Evolutionary conservation across 169 alveolate species (phyloP).

Genomic region (Hepatocystis sp.): DNA sequence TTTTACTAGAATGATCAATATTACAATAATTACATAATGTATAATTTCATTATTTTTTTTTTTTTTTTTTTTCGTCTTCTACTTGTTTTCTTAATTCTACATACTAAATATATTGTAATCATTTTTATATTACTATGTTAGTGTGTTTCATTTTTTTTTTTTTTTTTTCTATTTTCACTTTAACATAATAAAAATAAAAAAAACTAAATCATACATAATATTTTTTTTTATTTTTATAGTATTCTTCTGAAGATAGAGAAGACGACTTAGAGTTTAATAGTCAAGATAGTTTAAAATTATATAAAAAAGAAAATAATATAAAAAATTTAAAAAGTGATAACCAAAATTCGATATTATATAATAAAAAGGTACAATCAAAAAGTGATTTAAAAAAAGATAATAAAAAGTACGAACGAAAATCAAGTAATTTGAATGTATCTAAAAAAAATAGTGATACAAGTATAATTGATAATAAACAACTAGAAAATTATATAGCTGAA

Average conservation of each 20-base stretch:
- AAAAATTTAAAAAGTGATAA: constrained; percentile 37
- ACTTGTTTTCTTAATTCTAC: too few species aligned
- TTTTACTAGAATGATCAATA: too few species aligned
- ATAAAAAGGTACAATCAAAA: constrained; percentile 15
- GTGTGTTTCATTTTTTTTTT: background rate
- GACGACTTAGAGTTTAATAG: constrained; percentile 45
- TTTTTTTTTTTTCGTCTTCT: too few species aligned
- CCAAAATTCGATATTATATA: constrained; percentile 24
- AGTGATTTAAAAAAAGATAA: constrained; percentile 13
- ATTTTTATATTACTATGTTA: too few species aligned
- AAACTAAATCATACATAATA: too few species aligned
- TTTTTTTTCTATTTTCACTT: background rate
- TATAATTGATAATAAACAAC: background rate
- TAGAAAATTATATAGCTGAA: constrained; percentile 14
- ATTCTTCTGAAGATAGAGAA: constrained; percentile 75
- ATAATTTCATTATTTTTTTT: too few species aligned
- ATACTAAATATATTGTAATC: too few species aligned
- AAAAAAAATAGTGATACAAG: constrained; percentile 6
- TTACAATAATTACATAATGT: too few species aligned
- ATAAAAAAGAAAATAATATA: constrained; percentile 25
- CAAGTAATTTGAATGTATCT: constrained; percentile 12
- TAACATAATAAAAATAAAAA: background rate
- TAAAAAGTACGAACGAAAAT: constrained; percentile 24
- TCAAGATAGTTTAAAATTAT: constrained; percentile 41
- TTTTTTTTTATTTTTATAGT: constrained; percentile 25